phyloP scores from a whole-genome alignment of 108 stramenopile genomes.

The Fragilaria crotonensis region DNA sequence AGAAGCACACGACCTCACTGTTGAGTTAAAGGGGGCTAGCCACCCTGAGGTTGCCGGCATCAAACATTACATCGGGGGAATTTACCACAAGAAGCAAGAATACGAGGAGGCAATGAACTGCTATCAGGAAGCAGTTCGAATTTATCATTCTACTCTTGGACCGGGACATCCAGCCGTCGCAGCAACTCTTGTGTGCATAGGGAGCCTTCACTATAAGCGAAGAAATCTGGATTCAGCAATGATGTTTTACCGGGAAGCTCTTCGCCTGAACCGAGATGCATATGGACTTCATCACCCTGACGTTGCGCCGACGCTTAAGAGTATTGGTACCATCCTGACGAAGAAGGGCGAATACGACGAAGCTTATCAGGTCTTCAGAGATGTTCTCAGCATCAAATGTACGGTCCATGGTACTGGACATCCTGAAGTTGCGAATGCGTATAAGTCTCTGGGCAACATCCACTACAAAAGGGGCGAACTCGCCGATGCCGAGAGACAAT shows the following conservation, averaged over 20 bases:
- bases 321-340: slow-evolving; percentile 66
- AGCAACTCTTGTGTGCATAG: slow-evolving; percentile 72
- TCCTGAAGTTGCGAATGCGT: slow-evolving; percentile 71
- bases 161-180: slow-evolving; percentile 69
- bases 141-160: slow-evolving; percentile 66
- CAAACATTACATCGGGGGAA: slow-evolving; percentile 71
- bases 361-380: slow-evolving; percentile 63
- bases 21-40: slow-evolving; percentile 43
- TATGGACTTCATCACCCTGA: slow-evolving; percentile 76
- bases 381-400: slow-evolving; percentile 66
- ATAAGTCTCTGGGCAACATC: slow-evolving; percentile 78
- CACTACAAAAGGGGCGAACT: slow-evolving; percentile 76
- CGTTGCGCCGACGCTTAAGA: slow-evolving; percentile 77
- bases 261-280: slow-evolving; percentile 68
- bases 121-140: slow-evolving; percentile 72
- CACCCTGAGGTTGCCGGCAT: slow-evolving; percentile 74
- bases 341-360: slow-evolving; percentile 60
- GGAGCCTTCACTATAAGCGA: slow-evolving; percentile 67
- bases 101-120: slow-evolving; percentile 69
- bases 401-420: slow-evolving; percentile 54
- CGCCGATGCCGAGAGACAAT: slow-evolving; percentile 59
- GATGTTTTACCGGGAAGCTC: slow-evolving; percentile 72
- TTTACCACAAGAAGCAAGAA: slow-evolving; percentile 36
- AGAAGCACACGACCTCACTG: slow-evolving; percentile 64
- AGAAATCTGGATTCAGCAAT: slow-evolving; percentile 67